Evolutionary conservation across 306 rosid species (phyloP).

Genomic region (Cicer yamashitae): DNA sequence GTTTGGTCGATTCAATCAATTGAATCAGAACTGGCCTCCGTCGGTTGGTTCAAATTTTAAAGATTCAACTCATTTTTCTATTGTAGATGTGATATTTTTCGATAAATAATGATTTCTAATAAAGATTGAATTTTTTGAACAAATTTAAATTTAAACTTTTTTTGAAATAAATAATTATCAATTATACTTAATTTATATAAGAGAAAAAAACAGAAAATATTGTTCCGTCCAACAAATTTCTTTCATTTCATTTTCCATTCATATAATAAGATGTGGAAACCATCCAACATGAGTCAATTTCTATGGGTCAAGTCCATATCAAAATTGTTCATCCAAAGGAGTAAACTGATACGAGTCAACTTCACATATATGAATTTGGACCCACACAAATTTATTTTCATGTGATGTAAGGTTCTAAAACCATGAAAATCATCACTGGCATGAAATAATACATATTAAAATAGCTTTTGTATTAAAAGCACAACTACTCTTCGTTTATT

Average conservation of each 20-base stretch:
- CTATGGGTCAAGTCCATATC: constrained; percentile 6
- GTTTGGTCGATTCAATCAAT: too few species aligned
- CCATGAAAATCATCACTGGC: not conserved
- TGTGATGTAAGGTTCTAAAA: constrained; percentile 17
- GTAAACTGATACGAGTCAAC: constrained; percentile 28
- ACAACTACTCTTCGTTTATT: not conserved
- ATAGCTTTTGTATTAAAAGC: not conserved
- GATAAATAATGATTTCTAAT: too few species aligned
- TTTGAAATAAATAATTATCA: too few species aligned
- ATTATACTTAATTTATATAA: too few species aligned
- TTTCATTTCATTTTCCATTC: not conserved
- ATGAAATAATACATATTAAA: constrained; percentile 16
- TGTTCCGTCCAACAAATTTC: not conserved
- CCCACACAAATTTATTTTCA: constrained; percentile 2
- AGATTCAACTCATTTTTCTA: too few species aligned
- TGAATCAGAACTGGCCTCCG: too few species aligned
- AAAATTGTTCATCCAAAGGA: constrained; percentile 19
- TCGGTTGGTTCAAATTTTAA: too few species aligned
- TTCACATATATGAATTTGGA: constrained; percentile 28
- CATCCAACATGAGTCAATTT: constrained; percentile 19
- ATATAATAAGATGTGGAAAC: not conserved
- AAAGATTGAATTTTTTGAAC: too few species aligned
- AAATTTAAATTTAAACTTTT: too few species aligned
- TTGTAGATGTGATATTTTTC: too few species aligned
- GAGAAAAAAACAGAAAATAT: too few species aligned